These are phyloP conservation scores for Heritiera littoralis DNA, from an alignment of 345 rosid species.

Conservation along the genomic window DNA sequence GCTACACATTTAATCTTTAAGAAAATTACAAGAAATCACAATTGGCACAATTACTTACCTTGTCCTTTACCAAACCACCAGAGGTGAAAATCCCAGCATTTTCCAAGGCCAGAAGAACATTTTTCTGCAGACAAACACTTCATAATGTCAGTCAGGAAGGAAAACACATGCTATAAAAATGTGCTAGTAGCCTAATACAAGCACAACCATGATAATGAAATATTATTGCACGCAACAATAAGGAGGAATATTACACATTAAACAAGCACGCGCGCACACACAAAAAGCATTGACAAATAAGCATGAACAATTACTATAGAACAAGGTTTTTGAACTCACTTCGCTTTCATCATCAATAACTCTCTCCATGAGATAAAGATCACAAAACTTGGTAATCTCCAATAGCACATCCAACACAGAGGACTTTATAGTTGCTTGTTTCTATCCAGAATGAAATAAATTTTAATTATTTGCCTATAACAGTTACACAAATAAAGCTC, in stretches of 20 bases:
- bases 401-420: constrained; percentile 90
- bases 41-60: constrained; percentile 45
- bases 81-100: constrained; percentile 88
- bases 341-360: constrained; percentile 91
- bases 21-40: not conserved
- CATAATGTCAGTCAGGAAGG: not conserved
- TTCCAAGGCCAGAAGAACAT: constrained; percentile 80
- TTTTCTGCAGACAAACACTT: constrained; percentile 58
- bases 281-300: constrained; percentile 9
- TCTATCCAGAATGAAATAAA: not conserved
- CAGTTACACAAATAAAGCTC: not conserved
- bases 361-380: constrained; percentile 98
- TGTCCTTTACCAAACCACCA: constrained; percentile 91
- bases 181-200: not conserved
- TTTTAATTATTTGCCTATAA: not conserved
- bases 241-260: not conserved
- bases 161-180: not conserved
- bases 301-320: not conserved
- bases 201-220: no score
- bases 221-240: not conserved
- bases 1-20: no score
- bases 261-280: not conserved
- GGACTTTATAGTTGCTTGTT: constrained; percentile 38
- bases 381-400: constrained; percentile 89
- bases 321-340: constrained; percentile 46